Percentiles rank a stretch among this genome's conserved stretches.
Conservation (phyloP, 2,329 filamentous ascomycete species). For the Aspergillus fischeri region DNA sequence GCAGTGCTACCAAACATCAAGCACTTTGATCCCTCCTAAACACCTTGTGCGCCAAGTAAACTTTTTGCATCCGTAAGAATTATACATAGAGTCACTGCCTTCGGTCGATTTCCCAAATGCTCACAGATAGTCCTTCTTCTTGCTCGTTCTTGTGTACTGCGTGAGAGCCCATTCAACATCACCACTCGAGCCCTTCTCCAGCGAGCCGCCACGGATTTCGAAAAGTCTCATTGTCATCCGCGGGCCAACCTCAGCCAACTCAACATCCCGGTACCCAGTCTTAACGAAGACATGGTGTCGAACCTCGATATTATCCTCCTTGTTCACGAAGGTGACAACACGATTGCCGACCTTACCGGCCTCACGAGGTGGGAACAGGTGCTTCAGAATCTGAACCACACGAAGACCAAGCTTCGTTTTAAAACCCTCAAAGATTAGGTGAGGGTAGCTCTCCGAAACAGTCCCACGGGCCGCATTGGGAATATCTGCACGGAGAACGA, state of each 20-base stretch:
- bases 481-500: slow-evolving; percentile 87
- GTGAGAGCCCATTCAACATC: slow-evolving; percentile 96
- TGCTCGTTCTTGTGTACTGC: slow-evolving; percentile 87
- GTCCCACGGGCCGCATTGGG: slow-evolving; percentile 82
- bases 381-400: slow-evolving; percentile 86
- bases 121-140: slow-evolving; percentile 92
- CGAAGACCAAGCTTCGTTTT: slow-evolving; percentile 73
- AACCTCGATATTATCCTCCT: slow-evolving; percentile 83
- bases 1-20: slow-evolving; percentile 17
- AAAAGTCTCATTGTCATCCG: slow-evolving; percentile 97
- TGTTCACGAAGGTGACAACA: slow-evolving; percentile 91
- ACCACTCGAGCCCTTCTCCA: slow-evolving; percentile 85
- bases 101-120: slow-evolving; percentile 10
- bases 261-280: slow-evolving; percentile 84
- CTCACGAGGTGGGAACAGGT: slow-evolving; percentile 88
- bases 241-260: slow-evolving; percentile 84
- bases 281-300: slow-evolving; percentile 91
- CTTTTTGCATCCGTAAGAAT: slow-evolving; percentile 18
- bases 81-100: slow-evolving; percentile 11
- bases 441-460: slow-evolving; percentile 87
- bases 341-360: slow-evolving; percentile 79
- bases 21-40: slow-evolving; percentile 21
- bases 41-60: slow-evolving; percentile 30
- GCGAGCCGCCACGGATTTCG: slow-evolving; percentile 83
- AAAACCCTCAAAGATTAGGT: slow-evolving; percentile 94